Evolutionary conservation across 345 rosid species (phyloP).

Genomic region (Fremontodendron californicum): DNA sequence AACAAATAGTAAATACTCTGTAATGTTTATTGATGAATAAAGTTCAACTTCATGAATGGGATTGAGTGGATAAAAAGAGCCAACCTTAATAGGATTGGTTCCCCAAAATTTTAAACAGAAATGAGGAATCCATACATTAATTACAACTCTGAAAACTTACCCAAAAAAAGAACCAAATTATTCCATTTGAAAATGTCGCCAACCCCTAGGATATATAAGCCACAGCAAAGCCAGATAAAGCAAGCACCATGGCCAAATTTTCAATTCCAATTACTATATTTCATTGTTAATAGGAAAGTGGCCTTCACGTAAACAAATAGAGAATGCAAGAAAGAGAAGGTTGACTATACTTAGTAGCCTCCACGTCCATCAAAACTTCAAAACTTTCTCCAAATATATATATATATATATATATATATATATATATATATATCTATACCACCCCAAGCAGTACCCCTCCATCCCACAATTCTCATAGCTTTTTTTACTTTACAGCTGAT

Average conservation of each 20-base stretch:
- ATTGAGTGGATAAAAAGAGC: background rate
- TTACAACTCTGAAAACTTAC: background rate
- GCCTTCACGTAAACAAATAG: constrained; percentile 27
- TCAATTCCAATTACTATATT: background rate
- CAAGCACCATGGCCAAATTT: background rate
- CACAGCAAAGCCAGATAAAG: background rate
- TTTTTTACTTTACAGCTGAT: background rate
- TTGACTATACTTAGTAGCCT: constrained; percentile 24
- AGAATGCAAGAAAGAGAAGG: background rate
- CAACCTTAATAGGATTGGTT: background rate
- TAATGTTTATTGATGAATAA: background rate
- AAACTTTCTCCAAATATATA: no score
- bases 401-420: no score
- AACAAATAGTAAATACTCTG: no score
- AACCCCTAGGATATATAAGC: background rate
- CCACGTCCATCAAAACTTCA: constrained; percentile 30
- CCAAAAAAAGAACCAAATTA: background rate
- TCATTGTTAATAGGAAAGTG: constrained; percentile 14
- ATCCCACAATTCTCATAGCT: background rate
- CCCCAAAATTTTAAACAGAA: background rate
- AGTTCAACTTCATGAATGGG: no score
- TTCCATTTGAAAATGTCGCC: background rate
- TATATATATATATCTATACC: constrained; percentile 26
- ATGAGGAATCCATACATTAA: no score
- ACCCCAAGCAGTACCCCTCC: background rate